Evolutionary conservation across 2,329 filamentous ascomycete species (phyloP), one percentile per base, ranked within the genome.

Genomic region (Fusarium coffeatum): DNA sequence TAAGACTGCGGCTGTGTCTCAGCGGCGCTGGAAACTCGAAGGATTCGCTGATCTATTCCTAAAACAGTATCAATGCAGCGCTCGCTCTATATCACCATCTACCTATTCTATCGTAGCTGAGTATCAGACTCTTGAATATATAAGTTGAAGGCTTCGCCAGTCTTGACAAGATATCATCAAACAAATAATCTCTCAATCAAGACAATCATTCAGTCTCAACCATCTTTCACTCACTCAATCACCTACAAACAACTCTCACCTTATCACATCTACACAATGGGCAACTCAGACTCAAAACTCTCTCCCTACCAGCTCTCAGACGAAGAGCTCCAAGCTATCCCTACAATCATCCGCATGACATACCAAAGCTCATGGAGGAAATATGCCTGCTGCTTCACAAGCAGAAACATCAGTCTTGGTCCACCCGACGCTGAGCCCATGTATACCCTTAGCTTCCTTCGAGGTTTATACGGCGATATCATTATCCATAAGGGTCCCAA

Each of bases 201-300:
- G 8, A 40, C 15, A 56, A 20, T 25, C 11, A 12, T 27, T 11
- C 22, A 32, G 16, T 20, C 22, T 6, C 8, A 41, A 27, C 5
- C 9, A 37, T n/a, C 28, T 28, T 28, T 28, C 18, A 11, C 34
- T 37, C 34, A n/a, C 18, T 37, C 34, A 37, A 23, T 20, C 23
- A 37, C 18, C 9, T 18, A 40, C 32, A 30, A 37, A 30, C 32
- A 48, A 46, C 6, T 23, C 32, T 7, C 32, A 25, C 37, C 11
- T 28, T n/a, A 56, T 28, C 32, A 58, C 59, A 42, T 34, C 40
- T 28, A 47, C 28, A 63, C 46, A 54, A 72, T 72, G 69, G 69
- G 69, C 10, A 57, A 58, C 59, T 68, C 63, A 61, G 32, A 65
- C 42, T 72, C 69, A 34, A 71, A 61, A 56, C 46, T 65, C n/a